A percentile compares a stretch with the other conserved stretches of the same genome.
Conservation (phyloP, 2,329 filamentous ascomycete genomes). For the Acrodontium crateriforme region DNA sequence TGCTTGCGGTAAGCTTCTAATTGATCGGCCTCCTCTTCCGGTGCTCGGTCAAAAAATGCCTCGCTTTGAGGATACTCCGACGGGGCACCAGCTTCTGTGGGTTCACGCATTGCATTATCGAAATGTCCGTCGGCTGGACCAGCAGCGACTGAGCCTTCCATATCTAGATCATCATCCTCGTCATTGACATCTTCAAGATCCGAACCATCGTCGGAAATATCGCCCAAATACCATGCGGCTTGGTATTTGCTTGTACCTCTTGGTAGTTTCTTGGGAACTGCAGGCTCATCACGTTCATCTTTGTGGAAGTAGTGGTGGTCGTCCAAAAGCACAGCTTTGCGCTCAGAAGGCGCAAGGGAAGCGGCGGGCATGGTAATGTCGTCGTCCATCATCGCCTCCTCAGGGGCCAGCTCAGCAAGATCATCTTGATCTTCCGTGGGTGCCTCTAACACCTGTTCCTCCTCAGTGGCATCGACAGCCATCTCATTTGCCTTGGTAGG, state of each 20-base stretch:
- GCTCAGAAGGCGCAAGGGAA: slow-evolving; percentile 34
- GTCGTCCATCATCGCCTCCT: slow-evolving; percentile 68
- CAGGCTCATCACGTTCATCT: slow-evolving; percentile 51
- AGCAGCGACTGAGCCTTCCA: slow-evolving; percentile 35
- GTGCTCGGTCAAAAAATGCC: slow-evolving; percentile 67
- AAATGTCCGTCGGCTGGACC: slow-evolving; percentile 66
- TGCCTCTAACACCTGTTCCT: slow-evolving; percentile 48
- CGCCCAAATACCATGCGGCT: slow-evolving; percentile 79
- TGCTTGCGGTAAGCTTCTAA: slow-evolving; percentile 68
- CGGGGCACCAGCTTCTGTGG: slow-evolving; percentile 48
- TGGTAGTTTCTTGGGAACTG: slow-evolving; percentile 60
- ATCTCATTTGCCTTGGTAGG: slow-evolving; percentile 45
- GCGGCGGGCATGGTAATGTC: slow-evolving; percentile 33
- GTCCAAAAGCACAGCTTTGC: slow-evolving; percentile 81
- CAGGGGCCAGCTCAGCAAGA: slow-evolving; percentile 69
- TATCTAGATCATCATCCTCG: slow-evolving; percentile 44
- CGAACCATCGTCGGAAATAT: slow-evolving; percentile 71
- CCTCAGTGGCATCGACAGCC: slow-evolving; percentile 48
- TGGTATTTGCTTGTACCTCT: slow-evolving; percentile 91
- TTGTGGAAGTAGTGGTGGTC: slow-evolving; percentile 98
- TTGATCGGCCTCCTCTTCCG: slow-evolving; percentile 71
- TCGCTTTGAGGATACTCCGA: slow-evolving; percentile 92
- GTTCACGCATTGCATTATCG: slow-evolving; percentile 36
- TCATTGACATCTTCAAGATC: slow-evolving; percentile 54
- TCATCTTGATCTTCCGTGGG: slow-evolving; percentile 74